Conservation (phyloP, 1,139 yeast species). For the Meyerozyma elateridarum region DNA sequence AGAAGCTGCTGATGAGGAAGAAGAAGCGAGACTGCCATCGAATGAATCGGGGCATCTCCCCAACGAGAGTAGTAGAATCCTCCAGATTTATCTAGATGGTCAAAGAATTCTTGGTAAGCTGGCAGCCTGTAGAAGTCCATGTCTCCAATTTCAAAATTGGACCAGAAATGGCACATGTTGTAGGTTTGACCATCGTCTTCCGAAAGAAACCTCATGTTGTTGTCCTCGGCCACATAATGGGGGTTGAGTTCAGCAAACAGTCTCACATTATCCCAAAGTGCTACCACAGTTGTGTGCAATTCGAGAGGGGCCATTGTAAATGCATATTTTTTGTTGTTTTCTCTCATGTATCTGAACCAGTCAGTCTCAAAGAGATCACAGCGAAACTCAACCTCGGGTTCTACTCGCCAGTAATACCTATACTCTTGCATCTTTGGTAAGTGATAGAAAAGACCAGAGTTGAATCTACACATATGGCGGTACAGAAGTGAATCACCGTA, state of each 20-base stretch:
- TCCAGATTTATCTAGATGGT: conserved; percentile 6
- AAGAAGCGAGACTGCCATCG: conserved; percentile 7
- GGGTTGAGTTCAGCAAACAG: conserved; percentile 4
- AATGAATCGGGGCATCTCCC: conserved; percentile 11
- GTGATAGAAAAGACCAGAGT: conserved; percentile 72
- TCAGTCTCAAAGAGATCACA: conserved; percentile 83
- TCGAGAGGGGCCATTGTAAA: conserved; percentile 43
- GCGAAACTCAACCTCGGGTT: conserved; percentile 82
- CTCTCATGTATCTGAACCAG: conserved; percentile 79
- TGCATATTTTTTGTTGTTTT: conserved; percentile 68
- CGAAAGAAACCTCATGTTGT: conserved; percentile 5
- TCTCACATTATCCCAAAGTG: conserved; percentile 2
- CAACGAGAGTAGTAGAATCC: conserved; percentile 10
- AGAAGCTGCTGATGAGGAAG: conserved; percentile 3
- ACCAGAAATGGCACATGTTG: conserved; percentile 8
- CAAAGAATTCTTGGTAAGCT: conserved; percentile 4
- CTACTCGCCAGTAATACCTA: conserved; percentile 95
- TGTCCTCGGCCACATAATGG: conserved; percentile 5
- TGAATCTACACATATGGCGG: conserved; percentile 69
- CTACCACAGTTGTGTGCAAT: conserved; percentile 5
- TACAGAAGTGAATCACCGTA: conserved; percentile 79
- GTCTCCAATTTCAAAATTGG: conserved; percentile 7
- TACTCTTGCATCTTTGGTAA: conserved; percentile 63
- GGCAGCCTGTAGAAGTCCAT: conserved; percentile 7
- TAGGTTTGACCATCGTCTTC: conserved; percentile 6